Conservation (phyloP, 106 monocot species). For the Apostasia shenzhenica region DNA sequence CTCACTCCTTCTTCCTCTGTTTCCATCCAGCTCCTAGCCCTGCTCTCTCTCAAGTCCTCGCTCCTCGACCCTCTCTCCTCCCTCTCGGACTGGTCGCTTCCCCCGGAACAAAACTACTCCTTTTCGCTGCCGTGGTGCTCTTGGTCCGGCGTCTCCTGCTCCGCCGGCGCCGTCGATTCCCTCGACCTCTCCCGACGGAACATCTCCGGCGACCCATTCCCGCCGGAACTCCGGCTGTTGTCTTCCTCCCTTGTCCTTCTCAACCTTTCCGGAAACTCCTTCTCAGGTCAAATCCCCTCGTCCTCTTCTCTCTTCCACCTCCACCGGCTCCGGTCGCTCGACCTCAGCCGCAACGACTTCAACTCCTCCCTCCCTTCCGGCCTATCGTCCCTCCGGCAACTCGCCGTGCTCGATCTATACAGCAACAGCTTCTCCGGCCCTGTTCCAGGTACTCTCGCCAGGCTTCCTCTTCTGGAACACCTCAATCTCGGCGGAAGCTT, state of each 20-base stretch:
- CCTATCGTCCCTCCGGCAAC: slow-evolving; percentile 29
- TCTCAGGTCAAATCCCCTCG: slow-evolving; percentile 43
- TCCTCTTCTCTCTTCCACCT: slow-evolving; percentile 53
- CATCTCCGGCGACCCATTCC: slow-evolving; percentile 63
- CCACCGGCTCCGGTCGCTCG: slow-evolving; percentile 36
- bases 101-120: slow-evolving; percentile 1
- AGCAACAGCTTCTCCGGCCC: slow-evolving; percentile 73
- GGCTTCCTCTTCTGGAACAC: slow-evolving; percentile 24
- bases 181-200: slow-evolving; percentile 67
- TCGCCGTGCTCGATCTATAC: slow-evolving; percentile 52
- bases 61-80: slow-evolving; percentile 51
- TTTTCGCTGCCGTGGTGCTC: slow-evolving; percentile 43
- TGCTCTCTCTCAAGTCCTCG: slow-evolving; percentile 61
- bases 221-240: slow-evolving; percentile 46
- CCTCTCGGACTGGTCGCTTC: slow-evolving; percentile 46
- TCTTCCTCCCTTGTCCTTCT: slow-evolving; percentile 35
- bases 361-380: slow-evolving; percentile 46
- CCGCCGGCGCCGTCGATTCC: slow-evolving; percentile 19
- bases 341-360: slow-evolving; percentile 81
- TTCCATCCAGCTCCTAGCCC: slow-evolving; percentile 40
- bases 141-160: slow-evolving; percentile 59
- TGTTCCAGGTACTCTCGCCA: slow-evolving; percentile 28
- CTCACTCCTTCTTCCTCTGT: slow-evolving; percentile 7
- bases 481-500: slow-evolving; percentile 87
- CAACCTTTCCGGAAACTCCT: slow-evolving; percentile 76